Evolutionary conservation across 495 filamentous ascomycete genomes (phyloP).

Genomic region (Trichoderma orchidacearum): DNA sequence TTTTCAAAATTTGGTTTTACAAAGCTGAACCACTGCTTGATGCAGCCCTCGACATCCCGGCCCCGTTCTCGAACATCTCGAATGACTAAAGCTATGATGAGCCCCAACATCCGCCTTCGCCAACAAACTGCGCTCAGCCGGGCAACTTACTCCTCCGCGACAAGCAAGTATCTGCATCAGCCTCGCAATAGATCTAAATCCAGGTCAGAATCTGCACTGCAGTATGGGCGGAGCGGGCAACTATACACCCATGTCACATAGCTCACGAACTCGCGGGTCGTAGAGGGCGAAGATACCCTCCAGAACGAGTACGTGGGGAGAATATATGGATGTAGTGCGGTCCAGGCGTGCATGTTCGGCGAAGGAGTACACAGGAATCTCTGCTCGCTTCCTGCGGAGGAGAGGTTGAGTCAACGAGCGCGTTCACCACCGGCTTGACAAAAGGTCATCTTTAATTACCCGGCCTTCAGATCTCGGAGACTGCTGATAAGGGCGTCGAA

Average conservation of each 20-base stretch:
- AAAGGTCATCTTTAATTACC: conserved; percentile 47
- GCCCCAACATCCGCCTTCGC: neutral
- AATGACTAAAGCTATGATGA: conserved; percentile 39
- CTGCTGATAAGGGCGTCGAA: conserved; percentile 80
- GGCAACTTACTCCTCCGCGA: conserved; percentile 66
- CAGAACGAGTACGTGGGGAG: conserved; percentile 86
- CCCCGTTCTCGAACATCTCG: conserved; percentile 78
- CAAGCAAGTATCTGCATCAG: conserved; percentile 86
- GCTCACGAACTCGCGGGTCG: conserved; percentile 69
- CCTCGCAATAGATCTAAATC: conserved; percentile 79
- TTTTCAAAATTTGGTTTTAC: conserved; percentile 91
- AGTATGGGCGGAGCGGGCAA: neutral
- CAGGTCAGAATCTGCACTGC: neutral
- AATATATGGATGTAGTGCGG: conserved; percentile 79
- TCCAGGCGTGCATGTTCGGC: conserved; percentile 71
- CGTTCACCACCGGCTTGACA: neutral
- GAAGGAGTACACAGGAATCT: conserved; percentile 94
- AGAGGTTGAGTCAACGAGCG: neutral
- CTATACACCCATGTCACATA: conserved; percentile 78
- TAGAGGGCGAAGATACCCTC: conserved; percentile 94
- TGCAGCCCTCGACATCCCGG: conserved; percentile 80
- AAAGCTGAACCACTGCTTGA: conserved; percentile 94
- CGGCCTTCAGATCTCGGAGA: conserved; percentile 73
- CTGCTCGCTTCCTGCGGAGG: conserved; percentile 77
- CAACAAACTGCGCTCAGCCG: neutral